These are phyloP conservation scores for Ilyonectria mors-panacis DNA, from an alignment of 2,329 filamentous ascomycete genomes.

Conservation along the genomic window DNA sequence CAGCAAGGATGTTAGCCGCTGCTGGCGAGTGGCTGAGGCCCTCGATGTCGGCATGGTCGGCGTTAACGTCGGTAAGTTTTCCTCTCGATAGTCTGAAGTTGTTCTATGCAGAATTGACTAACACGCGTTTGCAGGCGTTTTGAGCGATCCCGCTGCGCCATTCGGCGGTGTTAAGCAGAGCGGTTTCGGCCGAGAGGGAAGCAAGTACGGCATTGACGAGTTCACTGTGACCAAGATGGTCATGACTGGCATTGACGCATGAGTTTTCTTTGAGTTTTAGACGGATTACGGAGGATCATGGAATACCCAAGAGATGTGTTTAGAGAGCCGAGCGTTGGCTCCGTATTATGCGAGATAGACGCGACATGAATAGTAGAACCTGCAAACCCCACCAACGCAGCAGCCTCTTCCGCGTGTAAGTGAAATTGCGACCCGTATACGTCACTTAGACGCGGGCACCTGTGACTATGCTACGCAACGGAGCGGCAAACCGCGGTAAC, in stretches of 20 bases:
- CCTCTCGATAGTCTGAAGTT: neutral
- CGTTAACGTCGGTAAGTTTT: conserved; percentile 49
- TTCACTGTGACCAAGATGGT: conserved; percentile 77
- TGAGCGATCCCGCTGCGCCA: conserved; percentile 67
- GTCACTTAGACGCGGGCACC: conserved; percentile 10
- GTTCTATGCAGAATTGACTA: conserved; percentile 20
- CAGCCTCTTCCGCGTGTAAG: neutral
- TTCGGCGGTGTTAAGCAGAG: conserved; percentile 86
- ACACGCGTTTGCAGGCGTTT: conserved; percentile 51
- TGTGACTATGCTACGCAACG: neutral
- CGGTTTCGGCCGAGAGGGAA: conserved; percentile 82
- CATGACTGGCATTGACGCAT: conserved; percentile 49
- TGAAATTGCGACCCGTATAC: neutral
- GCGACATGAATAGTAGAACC: conserved; percentile 14
- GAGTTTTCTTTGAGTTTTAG: conserved; percentile 18
- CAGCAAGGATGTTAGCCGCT: conserved; percentile 59
- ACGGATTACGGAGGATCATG: conserved; percentile 26
- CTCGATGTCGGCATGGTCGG: conserved; percentile 62
- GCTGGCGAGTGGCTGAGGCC: conserved; percentile 60
- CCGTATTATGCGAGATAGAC: conserved; percentile 18
- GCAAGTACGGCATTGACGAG: conserved; percentile 80
- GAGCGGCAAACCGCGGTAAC: conserved; percentile 23
- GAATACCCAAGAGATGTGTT: conserved; percentile 40
- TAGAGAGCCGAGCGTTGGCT: conserved; percentile 15
- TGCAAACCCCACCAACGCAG: neutral